Evolutionary conservation across 495 filamentous ascomycete species (phyloP).

Genomic region (Talaromyces thailandensis): DNA sequence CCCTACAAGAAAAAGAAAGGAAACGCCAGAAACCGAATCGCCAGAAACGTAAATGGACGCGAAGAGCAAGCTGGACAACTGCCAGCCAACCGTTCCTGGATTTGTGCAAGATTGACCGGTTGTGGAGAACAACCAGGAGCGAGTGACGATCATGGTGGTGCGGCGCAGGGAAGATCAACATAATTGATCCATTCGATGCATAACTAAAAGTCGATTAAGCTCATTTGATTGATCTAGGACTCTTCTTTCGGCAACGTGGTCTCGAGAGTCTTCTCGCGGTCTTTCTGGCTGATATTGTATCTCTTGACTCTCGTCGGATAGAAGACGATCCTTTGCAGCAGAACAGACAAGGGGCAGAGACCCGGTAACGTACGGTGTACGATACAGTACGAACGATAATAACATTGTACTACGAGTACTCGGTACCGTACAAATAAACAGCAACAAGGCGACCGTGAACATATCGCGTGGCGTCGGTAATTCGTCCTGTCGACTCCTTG

Average conservation of each 20-base stretch:
- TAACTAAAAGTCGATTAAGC: neutral
- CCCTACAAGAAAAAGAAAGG: neutral
- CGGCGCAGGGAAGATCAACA: conserved; percentile 1
- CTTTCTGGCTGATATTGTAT: neutral
- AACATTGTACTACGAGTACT: neutral
- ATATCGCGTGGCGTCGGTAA: neutral
- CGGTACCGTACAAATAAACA: neutral
- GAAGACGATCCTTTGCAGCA: neutral
- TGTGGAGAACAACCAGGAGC: neutral
- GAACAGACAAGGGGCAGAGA: neutral
- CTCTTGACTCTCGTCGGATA: neutral
- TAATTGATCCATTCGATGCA: neutral
- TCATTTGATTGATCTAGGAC: neutral
- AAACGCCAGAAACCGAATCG: neutral
- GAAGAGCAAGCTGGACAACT: neutral
- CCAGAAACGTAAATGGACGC: neutral
- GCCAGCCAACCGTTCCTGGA: neutral
- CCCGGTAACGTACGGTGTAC: neutral
- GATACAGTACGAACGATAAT: neutral
- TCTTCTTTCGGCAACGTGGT: neutral
- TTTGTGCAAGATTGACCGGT: neutral
- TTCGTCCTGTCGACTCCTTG: neutral
- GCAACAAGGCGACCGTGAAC: neutral
- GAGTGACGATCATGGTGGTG: neutral
- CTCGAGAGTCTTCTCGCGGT: neutral